Conservation (phyloP, 148 eudicot genomes). For the Rhododendron molle region DNA sequence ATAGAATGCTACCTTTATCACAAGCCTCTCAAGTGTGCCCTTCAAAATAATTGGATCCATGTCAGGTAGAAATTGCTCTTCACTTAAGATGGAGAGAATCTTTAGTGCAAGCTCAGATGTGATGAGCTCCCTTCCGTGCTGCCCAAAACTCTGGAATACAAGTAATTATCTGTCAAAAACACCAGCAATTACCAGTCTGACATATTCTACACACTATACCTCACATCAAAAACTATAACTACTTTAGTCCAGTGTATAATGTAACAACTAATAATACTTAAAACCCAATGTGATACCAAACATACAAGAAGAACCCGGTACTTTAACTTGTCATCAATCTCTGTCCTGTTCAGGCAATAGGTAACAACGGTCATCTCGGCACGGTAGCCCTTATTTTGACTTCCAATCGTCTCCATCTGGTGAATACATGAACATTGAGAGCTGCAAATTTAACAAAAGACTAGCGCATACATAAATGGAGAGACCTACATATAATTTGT, state of each 20-base stretch:
- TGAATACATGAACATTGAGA: neutral
- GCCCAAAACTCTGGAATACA: constrained; percentile 99
- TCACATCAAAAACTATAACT: constrained; percentile 10
- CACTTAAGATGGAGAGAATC: constrained; percentile 76
- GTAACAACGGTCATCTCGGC: constrained; percentile 75
- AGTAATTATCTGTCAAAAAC: constrained; percentile 99
- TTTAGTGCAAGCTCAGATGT: constrained; percentile 92
- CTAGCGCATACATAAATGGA: neutral
- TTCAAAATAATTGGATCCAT: constrained; percentile 49
- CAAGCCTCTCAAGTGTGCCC: constrained; percentile 62
- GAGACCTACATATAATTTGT: constrained; percentile 57
- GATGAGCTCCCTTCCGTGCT: constrained; percentile 97
- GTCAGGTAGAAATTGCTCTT: constrained; percentile 84
- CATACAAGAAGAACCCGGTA: constrained; percentile 91
- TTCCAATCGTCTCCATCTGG: constrained; percentile 71
- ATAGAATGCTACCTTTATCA: constrained; percentile 63
- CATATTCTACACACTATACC: constrained; percentile 42
- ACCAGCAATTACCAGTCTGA: constrained; percentile 87
- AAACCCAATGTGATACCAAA: constrained; percentile 12
- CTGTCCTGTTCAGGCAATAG: constrained; percentile 59
- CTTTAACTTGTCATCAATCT: constrained; percentile 56
- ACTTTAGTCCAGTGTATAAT: neutral
- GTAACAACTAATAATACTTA: neutral
- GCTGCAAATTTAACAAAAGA: constrained; percentile 1
- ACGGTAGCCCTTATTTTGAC: constrained; percentile 67